Evolutionary conservation across 1,139 yeast species (phyloP).

Genomic region (Sugiyamaella paludigena): DNA sequence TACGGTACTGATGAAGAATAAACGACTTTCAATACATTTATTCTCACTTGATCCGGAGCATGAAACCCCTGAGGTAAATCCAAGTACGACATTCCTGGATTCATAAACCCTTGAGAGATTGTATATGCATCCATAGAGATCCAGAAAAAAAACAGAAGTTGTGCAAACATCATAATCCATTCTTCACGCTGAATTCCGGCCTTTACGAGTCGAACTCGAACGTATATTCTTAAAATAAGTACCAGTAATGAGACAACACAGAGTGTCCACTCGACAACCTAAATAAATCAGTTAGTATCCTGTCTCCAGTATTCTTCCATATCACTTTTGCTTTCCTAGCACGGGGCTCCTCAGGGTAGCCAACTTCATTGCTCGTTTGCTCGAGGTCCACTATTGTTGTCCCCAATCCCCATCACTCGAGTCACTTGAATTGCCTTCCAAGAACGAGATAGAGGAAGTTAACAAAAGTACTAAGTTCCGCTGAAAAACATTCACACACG

Average conservation of each 20-base stretch:
- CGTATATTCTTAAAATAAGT: conserved; percentile 28
- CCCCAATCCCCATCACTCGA: too few relatives aligned
- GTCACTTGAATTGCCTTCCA: too few relatives aligned
- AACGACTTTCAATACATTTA: conserved; percentile 29
- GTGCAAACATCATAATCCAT: conserved; percentile 28
- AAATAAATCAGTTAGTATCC: not conserved
- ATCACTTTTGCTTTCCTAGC: too few relatives aligned
- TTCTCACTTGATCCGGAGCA: conserved; percentile 22
- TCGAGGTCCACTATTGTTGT: too few relatives aligned
- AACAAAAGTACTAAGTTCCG: too few relatives aligned
- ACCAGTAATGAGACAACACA: conserved; percentile 25
- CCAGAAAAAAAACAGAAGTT: conserved; percentile 31
- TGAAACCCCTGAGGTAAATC: conserved; percentile 11
- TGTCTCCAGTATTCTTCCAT: too few relatives aligned
- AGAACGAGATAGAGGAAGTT: too few relatives aligned
- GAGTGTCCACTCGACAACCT: conserved; percentile 31
- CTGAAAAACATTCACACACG: too few relatives aligned
- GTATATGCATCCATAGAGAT: conserved; percentile 31
- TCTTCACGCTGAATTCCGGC: conserved; percentile 34
- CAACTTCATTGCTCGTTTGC: too few relatives aligned
- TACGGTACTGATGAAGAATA: conserved; percentile 34
- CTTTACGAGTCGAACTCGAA: conserved; percentile 26
- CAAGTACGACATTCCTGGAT: conserved; percentile 29
- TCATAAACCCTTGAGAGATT: conserved; percentile 32
- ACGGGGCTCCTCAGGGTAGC: too few relatives aligned